Evolutionary conservation across 495 filamentous ascomycete genomes (phyloP), one percentile per base, ranked within the genome.

Genomic region (Collariella sp.): DNA sequence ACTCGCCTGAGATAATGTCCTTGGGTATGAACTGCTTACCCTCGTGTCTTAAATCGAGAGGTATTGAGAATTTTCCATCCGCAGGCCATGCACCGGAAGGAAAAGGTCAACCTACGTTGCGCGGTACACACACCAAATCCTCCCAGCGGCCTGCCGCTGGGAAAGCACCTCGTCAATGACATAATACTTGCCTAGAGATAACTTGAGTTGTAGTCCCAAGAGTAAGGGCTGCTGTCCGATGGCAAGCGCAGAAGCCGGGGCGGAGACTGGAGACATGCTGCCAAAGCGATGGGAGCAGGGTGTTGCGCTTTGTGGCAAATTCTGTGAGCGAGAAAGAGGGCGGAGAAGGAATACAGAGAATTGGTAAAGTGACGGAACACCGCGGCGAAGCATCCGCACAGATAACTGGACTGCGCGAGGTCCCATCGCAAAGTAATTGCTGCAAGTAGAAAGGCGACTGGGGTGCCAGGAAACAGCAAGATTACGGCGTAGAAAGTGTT

Each of bases 101-200:
- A 43, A 49, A 49, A 20, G 46, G 34, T 23, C 39, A 51, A 23
- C 49, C 38, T 43, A 51, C 49, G 12, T 51, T 18, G 49, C 39
- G 38, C 26, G 49, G 49, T 43, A 43, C 24, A 51, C 39, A 34
- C 16, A 51, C 38, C 38, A 51, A 45, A 50, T 42, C 49, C 49
- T 43, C 16, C 38, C 49, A 34, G 49, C 38, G 26, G 26, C 49
- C 22, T n/a, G 49, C 43, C 49, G 49, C 38, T 43, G 24, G 26
- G 49, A 51, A 43, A 51, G 49, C 49, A 51, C 49, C 43, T 51
- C 16, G 29, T 43, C 49, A 51, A 51, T 35, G 38, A 51, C 39
- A 34, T 51, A 51, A 39, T 18, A 43, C 38, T 51, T 51, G 49
- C 18, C 39, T 26, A 51, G 24, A 22, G 38, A 42, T 34, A 39